These are phyloP conservation scores for Cokeromyces recurvatus DNA, from an alignment of 371 early-diverging fungal genomes.

Conservation along the genomic window DNA sequence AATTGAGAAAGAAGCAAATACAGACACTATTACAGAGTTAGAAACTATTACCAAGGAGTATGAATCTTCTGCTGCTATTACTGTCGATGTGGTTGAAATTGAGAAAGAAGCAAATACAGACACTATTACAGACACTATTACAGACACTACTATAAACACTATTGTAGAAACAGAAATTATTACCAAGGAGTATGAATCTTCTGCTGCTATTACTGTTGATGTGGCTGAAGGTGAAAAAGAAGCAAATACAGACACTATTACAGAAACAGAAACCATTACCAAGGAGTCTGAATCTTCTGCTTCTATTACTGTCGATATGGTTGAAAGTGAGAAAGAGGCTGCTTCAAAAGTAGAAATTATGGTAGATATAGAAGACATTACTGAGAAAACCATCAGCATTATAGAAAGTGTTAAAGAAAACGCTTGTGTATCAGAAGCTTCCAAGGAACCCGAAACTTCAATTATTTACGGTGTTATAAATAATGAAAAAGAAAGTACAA, in stretches of 20 bases:
- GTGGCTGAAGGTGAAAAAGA: too few relatives aligned
- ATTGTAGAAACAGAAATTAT: not conserved
- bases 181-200: not conserved
- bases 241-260: not conserved
- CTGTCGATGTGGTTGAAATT: too few relatives aligned
- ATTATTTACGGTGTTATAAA: too few relatives aligned
- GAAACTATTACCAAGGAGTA: constrained; percentile 1
- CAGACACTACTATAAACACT: not conserved
- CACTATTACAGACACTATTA: not conserved
- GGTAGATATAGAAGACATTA: too few relatives aligned
- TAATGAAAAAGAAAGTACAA: too few relatives aligned
- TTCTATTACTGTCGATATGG: too few relatives aligned
- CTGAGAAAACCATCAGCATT: too few relatives aligned
- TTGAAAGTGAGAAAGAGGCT: too few relatives aligned
- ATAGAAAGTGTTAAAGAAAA: too few relatives aligned
- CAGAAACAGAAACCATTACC: not conserved
- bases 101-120: not conserved
- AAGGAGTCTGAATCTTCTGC: not conserved
- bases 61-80: not conserved
- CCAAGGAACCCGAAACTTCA: too few relatives aligned
- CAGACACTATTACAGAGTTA: not conserved
- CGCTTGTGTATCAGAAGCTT: too few relatives aligned
- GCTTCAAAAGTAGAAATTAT: too few relatives aligned
- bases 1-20: not conserved
- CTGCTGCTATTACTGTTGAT: not conserved